phyloP scores from a whole-genome alignment of 1,284 basidiomycete genomes.

The Trichosporon sp. region DNA sequence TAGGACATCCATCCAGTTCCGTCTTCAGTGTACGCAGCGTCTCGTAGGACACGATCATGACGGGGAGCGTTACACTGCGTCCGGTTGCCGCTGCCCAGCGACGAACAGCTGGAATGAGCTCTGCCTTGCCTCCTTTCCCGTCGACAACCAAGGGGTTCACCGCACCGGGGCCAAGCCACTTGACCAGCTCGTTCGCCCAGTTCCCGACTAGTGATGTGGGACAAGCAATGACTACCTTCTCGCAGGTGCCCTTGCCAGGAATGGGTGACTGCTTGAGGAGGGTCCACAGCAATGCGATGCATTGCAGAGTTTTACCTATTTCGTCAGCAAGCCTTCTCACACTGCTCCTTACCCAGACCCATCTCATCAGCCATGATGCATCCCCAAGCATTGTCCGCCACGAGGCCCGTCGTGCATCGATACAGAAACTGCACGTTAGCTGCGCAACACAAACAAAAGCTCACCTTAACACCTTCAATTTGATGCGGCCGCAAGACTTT shows the following conservation, averaged over 20 bases:
- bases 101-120: slow-evolving; percentile 68
- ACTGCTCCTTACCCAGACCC: slow-evolving; percentile 64
- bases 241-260: slow-evolving; percentile 77
- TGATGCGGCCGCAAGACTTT: slow-evolving; percentile 95
- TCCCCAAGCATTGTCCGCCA: slow-evolving; percentile 86
- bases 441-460: slow-evolving; percentile 21
- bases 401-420: slow-evolving; percentile 86
- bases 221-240: slow-evolving; percentile 97
- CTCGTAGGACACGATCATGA: slow-evolving; percentile 99
- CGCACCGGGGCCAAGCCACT: slow-evolving; percentile 85
- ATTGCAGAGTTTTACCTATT: slow-evolving; percentile 79
- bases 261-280: slow-evolving; percentile 93
- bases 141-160: slow-evolving; percentile 77
- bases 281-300: slow-evolving; percentile 94
- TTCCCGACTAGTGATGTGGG: slow-evolving; percentile 95
- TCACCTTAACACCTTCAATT: slow-evolving; percentile 92
- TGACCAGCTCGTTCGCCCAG: slow-evolving; percentile 96
- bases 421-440: slow-evolving; percentile 67
- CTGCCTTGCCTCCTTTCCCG: slow-evolving; percentile 79
- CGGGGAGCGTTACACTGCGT: slow-evolving; percentile 56
- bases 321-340: neutral
- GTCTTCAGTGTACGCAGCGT: slow-evolving; percentile 77
- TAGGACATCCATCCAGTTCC: slow-evolving; percentile 69
- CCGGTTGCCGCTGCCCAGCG: slow-evolving; percentile 83
- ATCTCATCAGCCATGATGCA: slow-evolving; percentile 99